phyloP scores from a whole-genome alignment of 2,329 filamentous ascomycete genomes.

The Alternaria rosae region DNA sequence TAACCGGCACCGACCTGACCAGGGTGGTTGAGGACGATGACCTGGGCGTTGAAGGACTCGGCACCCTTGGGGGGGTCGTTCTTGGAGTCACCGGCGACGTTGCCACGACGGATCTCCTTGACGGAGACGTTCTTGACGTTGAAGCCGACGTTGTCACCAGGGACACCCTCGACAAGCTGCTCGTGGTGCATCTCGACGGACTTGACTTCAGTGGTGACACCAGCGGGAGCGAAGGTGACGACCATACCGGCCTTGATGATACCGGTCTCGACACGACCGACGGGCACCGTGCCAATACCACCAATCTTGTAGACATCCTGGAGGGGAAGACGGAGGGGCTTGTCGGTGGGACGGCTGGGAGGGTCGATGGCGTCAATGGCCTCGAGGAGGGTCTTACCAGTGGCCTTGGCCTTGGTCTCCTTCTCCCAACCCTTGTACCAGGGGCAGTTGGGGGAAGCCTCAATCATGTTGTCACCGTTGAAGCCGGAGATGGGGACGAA shows the following conservation, averaged over 20 bases:
- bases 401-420: slow-evolving; percentile 89
- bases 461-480: slow-evolving; percentile 99
- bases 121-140: slow-evolving; percentile 99
- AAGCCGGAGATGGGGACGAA: slow-evolving; percentile 99
- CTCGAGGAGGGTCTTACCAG: slow-evolving; percentile 98
- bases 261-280: slow-evolving; percentile 99
- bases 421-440: slow-evolving; percentile 99
- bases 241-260: slow-evolving; percentile 88
- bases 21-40: slow-evolving; percentile 99
- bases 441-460: slow-evolving; percentile 87
- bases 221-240: slow-evolving; percentile 97
- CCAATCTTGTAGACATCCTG: slow-evolving; percentile 99
- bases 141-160: slow-evolving; percentile 99
- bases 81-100: slow-evolving; percentile 99
- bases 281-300: slow-evolving; percentile 99
- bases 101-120: slow-evolving; percentile 99
- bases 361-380: slow-evolving; percentile 96
- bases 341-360: slow-evolving; percentile 93
- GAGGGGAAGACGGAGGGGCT: slow-evolving; percentile 99
- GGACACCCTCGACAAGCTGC: slow-evolving; percentile 92
- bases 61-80: slow-evolving; percentile 91
- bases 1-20: slow-evolving; percentile 99
- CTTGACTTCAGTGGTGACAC: slow-evolving; percentile 99
- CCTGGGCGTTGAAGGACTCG: slow-evolving; percentile 98
- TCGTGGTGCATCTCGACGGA: slow-evolving; percentile 99